phyloP scores from a whole-genome alignment of 306 rosid genomes.

The Prunus mume region DNA sequence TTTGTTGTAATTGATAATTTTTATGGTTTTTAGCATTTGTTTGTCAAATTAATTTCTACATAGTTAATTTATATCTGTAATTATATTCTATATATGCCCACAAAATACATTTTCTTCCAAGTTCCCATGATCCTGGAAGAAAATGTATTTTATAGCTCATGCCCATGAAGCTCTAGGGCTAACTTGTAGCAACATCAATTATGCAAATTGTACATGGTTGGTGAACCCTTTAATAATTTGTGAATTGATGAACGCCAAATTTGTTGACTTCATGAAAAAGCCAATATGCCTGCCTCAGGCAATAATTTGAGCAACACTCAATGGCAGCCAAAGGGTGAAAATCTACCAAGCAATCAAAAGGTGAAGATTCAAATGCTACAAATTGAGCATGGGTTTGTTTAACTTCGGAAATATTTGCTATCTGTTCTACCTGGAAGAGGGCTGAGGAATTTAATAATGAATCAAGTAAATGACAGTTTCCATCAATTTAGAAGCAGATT shows the following conservation, averaged over 20 bases:
- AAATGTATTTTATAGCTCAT: neutral
- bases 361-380: neutral
- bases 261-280: neutral
- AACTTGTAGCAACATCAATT: neutral
- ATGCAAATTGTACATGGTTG: constrained; percentile 3
- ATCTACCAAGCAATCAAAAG: neutral
- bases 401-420: neutral
- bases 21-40: neutral
- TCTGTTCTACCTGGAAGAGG: neutral
- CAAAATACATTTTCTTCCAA: neutral
- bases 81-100: no score
- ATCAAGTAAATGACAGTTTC: constrained; percentile 17
- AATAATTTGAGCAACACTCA: neutral
- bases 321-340: neutral
- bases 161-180: neutral
- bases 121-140: neutral
- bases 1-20: no score
- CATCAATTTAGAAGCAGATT: constrained; percentile 16
- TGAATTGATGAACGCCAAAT: neutral
- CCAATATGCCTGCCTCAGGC: neutral
- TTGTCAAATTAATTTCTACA: neutral
- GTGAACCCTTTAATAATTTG: neutral
- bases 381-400: neutral
- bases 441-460: constrained; percentile 7
- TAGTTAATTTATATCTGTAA: no score